These are phyloP conservation scores for Hansenula lynferdii DNA, from an alignment of 1,139 yeast species.

Conservation along the genomic window DNA sequence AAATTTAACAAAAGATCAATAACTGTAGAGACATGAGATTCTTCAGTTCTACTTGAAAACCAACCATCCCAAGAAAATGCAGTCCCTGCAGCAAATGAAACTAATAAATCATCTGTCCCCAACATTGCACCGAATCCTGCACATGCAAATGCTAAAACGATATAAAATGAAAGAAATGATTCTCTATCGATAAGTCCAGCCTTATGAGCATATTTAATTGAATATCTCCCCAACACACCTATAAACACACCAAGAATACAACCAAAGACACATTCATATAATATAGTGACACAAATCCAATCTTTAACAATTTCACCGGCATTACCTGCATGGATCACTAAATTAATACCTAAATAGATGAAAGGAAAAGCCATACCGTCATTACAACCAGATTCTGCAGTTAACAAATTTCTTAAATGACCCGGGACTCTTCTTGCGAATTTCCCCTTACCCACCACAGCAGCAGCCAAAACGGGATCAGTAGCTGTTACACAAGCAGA, in stretches of 20 bases:
- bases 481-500: conserved; percentile 97
- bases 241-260: conserved; percentile 68
- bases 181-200: conserved; percentile 83
- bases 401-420: conserved; percentile 79
- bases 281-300: conserved; percentile 75
- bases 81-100: conserved; percentile 93
- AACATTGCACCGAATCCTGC: conserved; percentile 92
- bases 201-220: conserved; percentile 75
- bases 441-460: conserved; percentile 96
- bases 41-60: conserved; percentile 84
- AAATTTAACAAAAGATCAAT: conserved; percentile 80
- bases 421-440: conserved; percentile 98
- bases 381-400: conserved; percentile 96
- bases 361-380: conserved; percentile 99
- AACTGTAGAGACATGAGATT: conserved; percentile 88
- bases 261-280: conserved; percentile 89
- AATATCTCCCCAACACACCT: conserved; percentile 72
- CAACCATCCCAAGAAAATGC: conserved; percentile 98
- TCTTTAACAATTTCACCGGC: conserved; percentile 70
- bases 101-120: conserved; percentile 90
- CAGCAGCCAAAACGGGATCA: conserved; percentile 96
- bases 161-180: conserved; percentile 86
- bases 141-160: conserved; percentile 79
- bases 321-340: conserved; percentile 63
- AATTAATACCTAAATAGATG: conserved; percentile 66